Conservation (phyloP, 768 basidiomycete genomes). For the Pleurotus eryngii region DNA sequence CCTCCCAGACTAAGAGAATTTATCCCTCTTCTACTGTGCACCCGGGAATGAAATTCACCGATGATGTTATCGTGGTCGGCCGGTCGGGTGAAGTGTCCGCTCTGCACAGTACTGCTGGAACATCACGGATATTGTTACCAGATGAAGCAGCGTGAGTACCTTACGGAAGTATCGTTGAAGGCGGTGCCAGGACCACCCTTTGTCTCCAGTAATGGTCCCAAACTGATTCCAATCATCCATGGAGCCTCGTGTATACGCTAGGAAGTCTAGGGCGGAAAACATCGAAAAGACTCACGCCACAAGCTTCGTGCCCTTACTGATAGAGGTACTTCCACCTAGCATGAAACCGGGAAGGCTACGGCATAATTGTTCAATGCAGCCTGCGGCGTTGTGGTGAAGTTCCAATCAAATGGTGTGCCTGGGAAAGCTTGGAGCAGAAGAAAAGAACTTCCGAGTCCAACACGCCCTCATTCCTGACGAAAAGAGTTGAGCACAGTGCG, state of each 20-base stretch:
- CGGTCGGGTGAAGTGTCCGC: slow-evolving; percentile 22
- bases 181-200: slow-evolving; percentile 27
- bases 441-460: slow-evolving; percentile 7
- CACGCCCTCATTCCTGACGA: slow-evolving; percentile 4
- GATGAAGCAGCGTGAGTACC: slow-evolving; percentile 7
- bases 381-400: slow-evolving; percentile 19
- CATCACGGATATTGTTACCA: not conserved
- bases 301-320: slow-evolving; percentile 3
- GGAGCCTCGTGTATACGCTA: slow-evolving; percentile 24
- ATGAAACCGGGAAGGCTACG: slow-evolving; percentile 16
- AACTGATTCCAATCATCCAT: slow-evolving; percentile 24
- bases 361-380: slow-evolving; percentile 10
- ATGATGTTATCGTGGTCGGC: slow-evolving; percentile 25
- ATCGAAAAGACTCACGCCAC: too few species aligned
- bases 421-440: slow-evolving; percentile 1
- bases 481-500: not conserved
- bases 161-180: slow-evolving; percentile 22
- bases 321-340: slow-evolving; percentile 17
- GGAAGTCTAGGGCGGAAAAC: slow-evolving; percentile 3
- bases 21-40: slow-evolving; percentile 24
- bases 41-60: slow-evolving; percentile 23
- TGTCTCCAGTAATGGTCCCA: slow-evolving; percentile 20
- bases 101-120: slow-evolving; percentile 15
- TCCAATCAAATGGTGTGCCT: slow-evolving; percentile 15
- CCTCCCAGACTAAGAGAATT: slow-evolving; percentile 22